A percentile compares a stretch with the other conserved stretches of the same genome.
Conservation (phyloP, 192 early-diverging fungal species). For the Coemansia sp. region DNA sequence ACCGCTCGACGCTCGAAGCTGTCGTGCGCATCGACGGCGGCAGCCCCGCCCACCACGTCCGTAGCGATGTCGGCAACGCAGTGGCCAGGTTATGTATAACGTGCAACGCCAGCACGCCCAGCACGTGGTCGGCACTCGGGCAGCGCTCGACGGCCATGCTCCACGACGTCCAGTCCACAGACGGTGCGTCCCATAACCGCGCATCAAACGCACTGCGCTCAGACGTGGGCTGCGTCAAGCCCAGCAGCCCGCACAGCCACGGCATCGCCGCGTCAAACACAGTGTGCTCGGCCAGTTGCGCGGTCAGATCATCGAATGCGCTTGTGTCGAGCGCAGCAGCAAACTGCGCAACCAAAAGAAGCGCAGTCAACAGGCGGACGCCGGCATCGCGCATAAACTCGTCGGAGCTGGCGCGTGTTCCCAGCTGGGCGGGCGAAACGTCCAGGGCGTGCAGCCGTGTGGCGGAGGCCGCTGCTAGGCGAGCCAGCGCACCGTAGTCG, state of each 20-base stretch:
- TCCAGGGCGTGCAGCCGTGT: constrained; percentile 18
- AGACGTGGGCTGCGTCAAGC: constrained; percentile 7
- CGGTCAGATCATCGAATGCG: constrained; percentile 21
- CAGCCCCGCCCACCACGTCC: constrained; percentile 46
- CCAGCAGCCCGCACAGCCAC: constrained; percentile 44
- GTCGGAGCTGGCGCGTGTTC: constrained; percentile 20
- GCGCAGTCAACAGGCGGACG: constrained; percentile 26
- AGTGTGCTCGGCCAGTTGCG: constrained; percentile 7
- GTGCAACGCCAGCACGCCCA: constrained; percentile 33
- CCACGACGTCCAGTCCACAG: constrained; percentile 38
- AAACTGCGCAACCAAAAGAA: constrained; percentile 24
- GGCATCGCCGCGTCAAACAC: constrained; percentile 37
- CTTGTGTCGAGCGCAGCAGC: constrained; percentile 19
- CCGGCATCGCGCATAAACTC: constrained; percentile 24
- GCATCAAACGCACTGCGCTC: constrained; percentile 5
- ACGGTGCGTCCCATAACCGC: constrained; percentile 22
- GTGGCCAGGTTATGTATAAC: constrained; percentile 18
- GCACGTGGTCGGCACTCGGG: constrained; percentile 20
- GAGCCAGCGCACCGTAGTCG: constrained; percentile 13
- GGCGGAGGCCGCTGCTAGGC: constrained; percentile 13
- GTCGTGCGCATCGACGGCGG: constrained; percentile 28
- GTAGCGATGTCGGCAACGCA: constrained; percentile 33
- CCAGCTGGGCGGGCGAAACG: constrained; percentile 17
- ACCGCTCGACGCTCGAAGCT: constrained; percentile 30
- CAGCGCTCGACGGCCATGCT: constrained; percentile 11